Percentiles rank a stretch among this genome's conserved stretches.
Conservation (phyloP, 2,329 filamentous ascomycete species). For the Trichoderma breve region DNA sequence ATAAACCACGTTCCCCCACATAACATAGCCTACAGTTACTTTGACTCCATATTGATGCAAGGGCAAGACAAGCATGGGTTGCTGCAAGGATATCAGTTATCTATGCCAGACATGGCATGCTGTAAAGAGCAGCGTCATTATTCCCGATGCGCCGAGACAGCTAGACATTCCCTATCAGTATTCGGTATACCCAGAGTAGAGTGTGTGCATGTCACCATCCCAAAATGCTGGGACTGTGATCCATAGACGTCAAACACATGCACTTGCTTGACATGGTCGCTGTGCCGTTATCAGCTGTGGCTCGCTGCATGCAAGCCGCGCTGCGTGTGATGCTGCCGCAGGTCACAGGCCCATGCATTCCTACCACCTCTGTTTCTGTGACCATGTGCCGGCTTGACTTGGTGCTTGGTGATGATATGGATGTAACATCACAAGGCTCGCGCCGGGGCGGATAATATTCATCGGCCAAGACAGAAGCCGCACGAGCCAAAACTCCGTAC, state of each 20-base stretch:
- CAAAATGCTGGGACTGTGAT: background rate
- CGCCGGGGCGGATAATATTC: background rate
- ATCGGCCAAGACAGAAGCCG: background rate
- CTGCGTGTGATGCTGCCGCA: background rate
- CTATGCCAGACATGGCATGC: background rate
- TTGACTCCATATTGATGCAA: background rate
- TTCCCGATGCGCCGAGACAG: background rate
- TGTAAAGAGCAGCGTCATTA: background rate
- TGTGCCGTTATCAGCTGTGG: background rate
- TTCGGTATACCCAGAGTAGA: background rate
- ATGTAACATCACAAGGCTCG: slow-evolving; percentile 13
- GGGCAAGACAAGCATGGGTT: background rate
- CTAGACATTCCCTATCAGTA: background rate
- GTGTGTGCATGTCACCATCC: slow-evolving; percentile 5
- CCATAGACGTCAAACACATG: background rate
- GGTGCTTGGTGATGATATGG: background rate
- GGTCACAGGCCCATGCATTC: background rate
- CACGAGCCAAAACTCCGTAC: background rate
- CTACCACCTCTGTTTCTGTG: background rate
- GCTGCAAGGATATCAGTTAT: background rate
- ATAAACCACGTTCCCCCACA: slow-evolving; percentile 1
- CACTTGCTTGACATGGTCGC: background rate
- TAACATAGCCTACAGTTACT: background rate
- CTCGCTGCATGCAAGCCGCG: background rate
- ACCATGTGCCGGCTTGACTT: background rate